Evolutionary conservation across 2,329 filamentous ascomycete genomes (phyloP).

Genomic region (Colletotrichum acutatum): DNA sequence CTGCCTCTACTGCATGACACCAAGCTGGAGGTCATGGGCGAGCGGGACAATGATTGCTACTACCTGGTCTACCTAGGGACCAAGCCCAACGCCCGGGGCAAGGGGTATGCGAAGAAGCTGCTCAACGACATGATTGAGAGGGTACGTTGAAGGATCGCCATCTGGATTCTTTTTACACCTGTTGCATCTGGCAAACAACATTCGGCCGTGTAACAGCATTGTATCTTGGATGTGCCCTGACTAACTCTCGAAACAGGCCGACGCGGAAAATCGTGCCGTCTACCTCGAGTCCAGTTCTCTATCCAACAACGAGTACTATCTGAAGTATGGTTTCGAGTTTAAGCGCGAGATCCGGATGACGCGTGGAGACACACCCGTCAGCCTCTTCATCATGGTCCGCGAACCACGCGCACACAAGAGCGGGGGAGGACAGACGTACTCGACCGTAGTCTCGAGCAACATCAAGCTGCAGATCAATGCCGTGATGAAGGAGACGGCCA

Average conservation of each 20-base stretch:
- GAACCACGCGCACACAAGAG: constrained; percentile 64
- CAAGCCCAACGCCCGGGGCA: constrained; percentile 74
- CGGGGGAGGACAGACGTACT: constrained; percentile 38
- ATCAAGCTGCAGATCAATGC: constrained; percentile 44
- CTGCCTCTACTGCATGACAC: constrained; percentile 78
- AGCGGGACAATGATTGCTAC: constrained; percentile 75
- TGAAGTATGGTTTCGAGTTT: constrained; percentile 78
- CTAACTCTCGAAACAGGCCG: constrained; percentile 61
- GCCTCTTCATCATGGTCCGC: constrained; percentile 84
- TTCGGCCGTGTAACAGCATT: neutral
- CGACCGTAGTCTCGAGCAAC: constrained; percentile 46
- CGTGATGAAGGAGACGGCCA: constrained; percentile 39
- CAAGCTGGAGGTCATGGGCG: constrained; percentile 76
- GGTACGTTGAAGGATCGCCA: constrained; percentile 54
- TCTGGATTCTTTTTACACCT: neutral
- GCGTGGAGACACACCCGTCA: constrained; percentile 67
- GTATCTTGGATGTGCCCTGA: neutral
- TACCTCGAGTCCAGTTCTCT: constrained; percentile 83
- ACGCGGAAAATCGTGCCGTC: constrained; percentile 73
- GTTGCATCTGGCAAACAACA: neutral
- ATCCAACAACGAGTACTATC: constrained; percentile 77
- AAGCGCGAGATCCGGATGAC: constrained; percentile 72
- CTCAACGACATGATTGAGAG: constrained; percentile 75
- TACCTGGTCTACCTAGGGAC: constrained; percentile 89
- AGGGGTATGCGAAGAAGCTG: constrained; percentile 78